These are phyloP conservation scores for Apiospora aurea DNA, from an alignment of 2,329 filamentous ascomycete genomes.

Conservation along the genomic window DNA sequence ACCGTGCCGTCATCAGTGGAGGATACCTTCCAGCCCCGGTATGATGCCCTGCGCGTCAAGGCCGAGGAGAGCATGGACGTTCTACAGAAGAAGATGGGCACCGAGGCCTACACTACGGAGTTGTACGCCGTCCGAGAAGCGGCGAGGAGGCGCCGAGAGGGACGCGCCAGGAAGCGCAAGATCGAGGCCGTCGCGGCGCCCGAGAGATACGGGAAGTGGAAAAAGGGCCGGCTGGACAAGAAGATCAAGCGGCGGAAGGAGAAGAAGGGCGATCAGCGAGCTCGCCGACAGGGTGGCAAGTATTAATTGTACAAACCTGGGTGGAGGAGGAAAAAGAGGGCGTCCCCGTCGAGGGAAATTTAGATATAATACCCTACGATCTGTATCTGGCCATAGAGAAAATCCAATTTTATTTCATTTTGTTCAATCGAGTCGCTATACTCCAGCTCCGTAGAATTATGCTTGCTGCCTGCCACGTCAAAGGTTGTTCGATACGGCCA, in stretches of 20 bases:
- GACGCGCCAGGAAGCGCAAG: conserved; percentile 82
- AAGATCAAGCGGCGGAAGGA: conserved; percentile 86
- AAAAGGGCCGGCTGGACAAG: conserved; percentile 83
- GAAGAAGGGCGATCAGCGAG: conserved; percentile 75
- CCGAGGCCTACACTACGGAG: conserved; percentile 76
- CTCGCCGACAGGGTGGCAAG: conserved; percentile 65
- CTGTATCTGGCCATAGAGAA: background rate
- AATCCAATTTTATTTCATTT: conserved; percentile 3
- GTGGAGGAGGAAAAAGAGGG: background rate
- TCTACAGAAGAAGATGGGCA: conserved; percentile 87
- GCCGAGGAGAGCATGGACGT: conserved; percentile 80
- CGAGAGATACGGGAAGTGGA: conserved; percentile 78
- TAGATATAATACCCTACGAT: background rate
- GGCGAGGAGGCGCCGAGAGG: conserved; percentile 75
- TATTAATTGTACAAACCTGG: conserved; percentile 56
- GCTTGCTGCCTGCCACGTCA: background rate
- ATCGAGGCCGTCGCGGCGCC: conserved; percentile 87
- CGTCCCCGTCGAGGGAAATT: background rate
- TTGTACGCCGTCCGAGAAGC: conserved; percentile 76
- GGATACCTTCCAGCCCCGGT: conserved; percentile 70
- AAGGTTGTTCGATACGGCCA: background rate
- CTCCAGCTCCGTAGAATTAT: background rate
- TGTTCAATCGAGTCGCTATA: background rate
- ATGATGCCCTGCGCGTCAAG: conserved; percentile 74
- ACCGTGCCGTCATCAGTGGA: conserved; percentile 75